Evolutionary conservation across 331 rosid species (phyloP).

Genomic region (Cydonia oblonga): DNA sequence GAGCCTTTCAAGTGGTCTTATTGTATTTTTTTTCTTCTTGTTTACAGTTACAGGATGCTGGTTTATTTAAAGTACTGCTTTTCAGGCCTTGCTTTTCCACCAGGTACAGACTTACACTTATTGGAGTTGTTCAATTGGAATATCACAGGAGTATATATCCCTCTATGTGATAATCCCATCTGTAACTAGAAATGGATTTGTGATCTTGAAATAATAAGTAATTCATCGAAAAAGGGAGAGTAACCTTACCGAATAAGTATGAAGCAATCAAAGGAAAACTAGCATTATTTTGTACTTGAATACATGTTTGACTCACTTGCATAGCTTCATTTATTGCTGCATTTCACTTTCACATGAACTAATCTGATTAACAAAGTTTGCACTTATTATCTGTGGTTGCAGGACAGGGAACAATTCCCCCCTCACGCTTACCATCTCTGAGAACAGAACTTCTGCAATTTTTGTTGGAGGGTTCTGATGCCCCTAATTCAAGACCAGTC

Average conservation of each 20-base stretch:
- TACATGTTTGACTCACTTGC: background rate
- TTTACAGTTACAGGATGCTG: conserved; percentile 73
- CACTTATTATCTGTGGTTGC: conserved; percentile 13
- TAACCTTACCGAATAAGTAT: background rate
- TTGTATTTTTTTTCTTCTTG: conserved; percentile 1
- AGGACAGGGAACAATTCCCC: conserved; percentile 79
- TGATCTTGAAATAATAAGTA: background rate
- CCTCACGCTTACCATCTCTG: conserved; percentile 65
- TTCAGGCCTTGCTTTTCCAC: conserved; percentile 92
- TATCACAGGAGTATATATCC: background rate
- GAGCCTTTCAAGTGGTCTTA: conserved; percentile 10
- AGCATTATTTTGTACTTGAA: background rate
- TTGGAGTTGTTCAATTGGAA: conserved; percentile 1
- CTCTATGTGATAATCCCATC: background rate
- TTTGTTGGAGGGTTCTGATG: conserved; percentile 49
- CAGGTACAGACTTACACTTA: conserved; percentile 41
- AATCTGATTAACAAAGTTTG: conserved; percentile 5
- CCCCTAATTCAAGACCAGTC: conserved; percentile 33
- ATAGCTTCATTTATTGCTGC: background rate
- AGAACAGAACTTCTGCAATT: conserved; percentile 67
- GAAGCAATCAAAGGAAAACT: background rate
- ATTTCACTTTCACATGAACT: background rate
- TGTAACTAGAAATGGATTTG: background rate
- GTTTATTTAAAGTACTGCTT: conserved; percentile 95
- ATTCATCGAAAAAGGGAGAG: background rate